Evolutionary conservation across 1,284 basidiomycete genomes (phyloP), one percentile per base, ranked within the genome.

Genomic region (Ceratobasidium sp.): DNA sequence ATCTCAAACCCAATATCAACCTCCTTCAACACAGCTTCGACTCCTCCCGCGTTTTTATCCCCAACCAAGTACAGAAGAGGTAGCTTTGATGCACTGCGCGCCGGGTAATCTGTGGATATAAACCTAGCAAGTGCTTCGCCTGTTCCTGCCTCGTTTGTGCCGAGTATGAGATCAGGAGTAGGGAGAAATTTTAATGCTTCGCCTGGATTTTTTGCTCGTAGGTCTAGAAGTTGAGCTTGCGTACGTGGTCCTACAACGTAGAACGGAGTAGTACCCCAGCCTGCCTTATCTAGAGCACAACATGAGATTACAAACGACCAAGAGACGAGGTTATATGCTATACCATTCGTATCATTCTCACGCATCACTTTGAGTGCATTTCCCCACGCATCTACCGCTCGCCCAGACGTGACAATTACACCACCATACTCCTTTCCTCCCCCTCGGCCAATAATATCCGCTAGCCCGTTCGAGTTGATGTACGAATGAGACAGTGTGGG

Each of bases 21-120:
- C 0, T 85, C 85, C 0, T 81, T 44, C 50, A 96, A 84, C 10
- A 91, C 87, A 4, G 79, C 84, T 0, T 89, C 85, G 1, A 95
- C 83, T 0, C 89, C 91, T 80, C 94, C 93, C 20, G 89, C 87
- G 79, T 93, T 95, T 86, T 94, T 95, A 86, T 95, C 94, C 20
- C 94, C 94, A 5, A 90, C 92, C 9, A 96, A 87, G 82, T 93
- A 94, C 13, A 96, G 83, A 69, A 95, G 81, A 52, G 80, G 79
- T 5, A 78, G 56, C 15, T 28, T 42, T 3, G 42, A 69, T n/a
- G 42, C 9, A 15, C 78, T 59, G 48, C 77, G 70, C 15, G 71
- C 13, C 0, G 81, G 65, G 50, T 87, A 77, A 73, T 91, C 89
- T 0, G 84, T 81, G 54, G 91, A 81, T 80, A 95, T 92, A 82